Percentiles rank a stretch among this genome's conserved stretches.
phyloP scores from a whole-genome alignment of 345 rosid species.

The Noccaea bulbosa region DNA sequence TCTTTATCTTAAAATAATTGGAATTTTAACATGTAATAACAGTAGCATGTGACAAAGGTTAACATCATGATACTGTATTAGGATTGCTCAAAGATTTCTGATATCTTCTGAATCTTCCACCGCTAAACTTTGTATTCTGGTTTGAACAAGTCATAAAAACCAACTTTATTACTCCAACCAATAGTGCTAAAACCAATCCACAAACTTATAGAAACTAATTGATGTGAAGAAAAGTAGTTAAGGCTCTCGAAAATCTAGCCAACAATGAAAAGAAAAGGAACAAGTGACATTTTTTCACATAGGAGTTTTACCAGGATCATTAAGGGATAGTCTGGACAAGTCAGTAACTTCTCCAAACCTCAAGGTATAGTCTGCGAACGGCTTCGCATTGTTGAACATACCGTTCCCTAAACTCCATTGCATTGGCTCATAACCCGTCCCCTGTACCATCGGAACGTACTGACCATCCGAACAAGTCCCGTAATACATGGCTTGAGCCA shows the following conservation, averaged over 20 bases:
- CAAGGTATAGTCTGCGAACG: slow-evolving; percentile 21
- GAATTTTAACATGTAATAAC: too few relatives aligned
- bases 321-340: background rate
- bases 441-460: slow-evolving; percentile 18
- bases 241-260: background rate
- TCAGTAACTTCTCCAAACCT: slow-evolving; percentile 30
- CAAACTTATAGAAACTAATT: background rate
- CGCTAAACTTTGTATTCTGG: background rate
- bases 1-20: too few relatives aligned
- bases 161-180: background rate
- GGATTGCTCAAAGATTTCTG: too few relatives aligned
- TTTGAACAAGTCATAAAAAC: background rate
- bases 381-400: slow-evolving; percentile 21
- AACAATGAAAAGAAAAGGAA: background rate
- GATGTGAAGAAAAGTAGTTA: background rate
- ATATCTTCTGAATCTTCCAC: background rate
- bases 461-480: slow-evolving; percentile 35
- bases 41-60: too few relatives aligned
- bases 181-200: background rate
- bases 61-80: too few relatives aligned
- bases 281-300: slow-evolving; percentile 5
- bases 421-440: slow-evolving; percentile 32
- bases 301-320: background rate
- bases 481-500: slow-evolving; percentile 29
- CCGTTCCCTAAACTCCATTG: slow-evolving; percentile 40